Base-by-base conservation (phyloP, 805 yeast species). In the Saturnispora sekii region DNA sequence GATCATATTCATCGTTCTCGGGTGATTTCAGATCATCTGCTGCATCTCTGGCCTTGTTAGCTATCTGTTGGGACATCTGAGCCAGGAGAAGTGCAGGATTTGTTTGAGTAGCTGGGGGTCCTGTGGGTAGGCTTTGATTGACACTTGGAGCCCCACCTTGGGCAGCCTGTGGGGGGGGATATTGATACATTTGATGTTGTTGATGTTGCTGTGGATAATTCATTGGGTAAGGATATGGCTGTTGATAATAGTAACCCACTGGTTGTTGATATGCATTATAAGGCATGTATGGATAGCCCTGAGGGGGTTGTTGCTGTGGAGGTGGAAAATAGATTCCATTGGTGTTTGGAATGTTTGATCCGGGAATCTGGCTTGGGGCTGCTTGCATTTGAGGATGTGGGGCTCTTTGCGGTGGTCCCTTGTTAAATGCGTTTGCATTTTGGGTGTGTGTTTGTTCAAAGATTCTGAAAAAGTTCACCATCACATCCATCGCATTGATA, bases 1-100 rank as follows among this genome's bases (percentile, higher is more conserved):
- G 62, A 41, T 53, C 58, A 44, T 59, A 57, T 4, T 43, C 55
- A 29, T 56, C 58, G 30, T 54, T 54, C 11, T 36, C 42, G 26
- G 26, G 26, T 10, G 46, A 26, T 18, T 43, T 28, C 17, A 43
- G 26, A 8, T 26, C 31, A 12, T 28, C 14, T 8, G 38, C 38
- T 6, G 38, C 33, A 9, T 41, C 32, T 3, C 5, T 15, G 7
- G 44, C 44, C 35, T 42, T 31, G 12, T 11, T n/a, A 10, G 45
- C 26, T 16, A 32, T 43, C 2, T 43, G 26, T 10, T 29, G 31
- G 10, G 49, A 44, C 26, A 52, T 18, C 36, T 52, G 54, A 5
- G 55, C 51, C 40, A 52, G 34, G 9, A 47, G 26, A 10, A 32
- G 18, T 9, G 55, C 45, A 5, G 50, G 44, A 17, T 43, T 46